Evolutionary conservation across 495 filamentous ascomycete species (phyloP), one percentile per base, ranked within the genome.

Genomic region (Trichoderma orchidacearum): DNA sequence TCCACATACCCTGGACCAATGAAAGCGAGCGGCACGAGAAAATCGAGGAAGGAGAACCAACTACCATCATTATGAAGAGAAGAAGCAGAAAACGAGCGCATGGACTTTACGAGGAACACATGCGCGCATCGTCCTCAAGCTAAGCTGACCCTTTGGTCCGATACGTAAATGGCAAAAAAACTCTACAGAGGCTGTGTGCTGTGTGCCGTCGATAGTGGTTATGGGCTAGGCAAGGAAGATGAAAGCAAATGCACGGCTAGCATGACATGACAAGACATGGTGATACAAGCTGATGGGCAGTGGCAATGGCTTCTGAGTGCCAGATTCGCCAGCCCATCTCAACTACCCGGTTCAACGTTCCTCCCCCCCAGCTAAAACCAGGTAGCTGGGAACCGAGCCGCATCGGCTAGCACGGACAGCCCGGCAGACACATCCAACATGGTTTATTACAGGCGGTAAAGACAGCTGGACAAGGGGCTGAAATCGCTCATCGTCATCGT

Each of bases 341-440:
- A 48, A 11, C 21, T 48, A 48, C 41, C 41, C 21, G 18, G 41
- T 11, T 12, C 41, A n/a, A 23, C 18, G 41, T 11, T 12, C 41
- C 9, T 18, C 18, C 18, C 21, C 41, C 17, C 41, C 41, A 48
- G 41, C 7, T 13, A 27, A 48, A 48, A 48, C 41, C 41, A 48
- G 41, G 41, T 48, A 48, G 18, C 41, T 48, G 41, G 41, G 41
- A 48, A 48, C 41, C 41, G 41, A 48, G 41, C 41, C 41, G 41
- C 41, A 48, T 48, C 41, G 41, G 41, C 41, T 48, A 48, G 41
- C 41, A 48, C 41, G 41, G 41, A 48, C 41, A 48, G 41, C 21
- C 41, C 41, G 41, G 41, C 41, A 48, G 41, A 27, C 41, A 48
- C 18, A 48, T 48, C 41, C 41, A 48, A 48, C 41, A 23, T 48